Conservation (phyloP, 2,329 filamentous ascomycete species). For the Stemphylium beticola region DNA sequence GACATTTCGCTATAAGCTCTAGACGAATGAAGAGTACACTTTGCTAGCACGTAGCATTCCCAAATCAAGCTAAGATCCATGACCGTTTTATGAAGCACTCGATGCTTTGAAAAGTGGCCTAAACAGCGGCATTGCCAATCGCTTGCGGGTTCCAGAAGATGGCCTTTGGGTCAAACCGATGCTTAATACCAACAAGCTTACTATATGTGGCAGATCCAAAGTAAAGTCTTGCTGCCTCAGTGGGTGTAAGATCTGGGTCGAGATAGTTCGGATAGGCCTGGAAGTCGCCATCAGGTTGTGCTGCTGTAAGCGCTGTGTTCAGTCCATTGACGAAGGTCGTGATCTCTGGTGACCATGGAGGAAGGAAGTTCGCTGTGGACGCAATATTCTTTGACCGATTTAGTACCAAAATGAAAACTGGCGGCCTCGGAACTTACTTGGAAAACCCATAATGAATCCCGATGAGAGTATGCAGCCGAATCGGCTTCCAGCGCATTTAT, state of each 20-base stretch:
- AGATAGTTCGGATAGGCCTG: slow-evolving; percentile 11
- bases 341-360: slow-evolving; percentile 3
- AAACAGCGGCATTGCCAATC: not conserved
- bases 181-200: slow-evolving; percentile 2
- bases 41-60: too few relatives aligned
- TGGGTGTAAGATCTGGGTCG: slow-evolving; percentile 7
- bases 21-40: not conserved
- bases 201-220: slow-evolving; percentile 2
- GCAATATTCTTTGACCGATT: slow-evolving; percentile 1
- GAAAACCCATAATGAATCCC: slow-evolving; percentile 9
- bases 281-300: slow-evolving; percentile 9
- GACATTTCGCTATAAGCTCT: slow-evolving; percentile 6
- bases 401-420: not conserved
- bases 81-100: too few relatives aligned
- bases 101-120: too few relatives aligned
- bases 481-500: slow-evolving; percentile 3
- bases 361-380: slow-evolving; percentile 1
- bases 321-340: slow-evolving; percentile 6
- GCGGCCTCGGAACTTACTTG: not conserved
- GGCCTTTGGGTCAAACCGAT: not conserved
- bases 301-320: slow-evolving; percentile 2
- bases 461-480: slow-evolving; percentile 2
- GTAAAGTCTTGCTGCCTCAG: slow-evolving; percentile 4
- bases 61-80: too few relatives aligned
- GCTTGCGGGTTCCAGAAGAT: slow-evolving; percentile 12